phyloP scores from a whole-genome alignment of 73 alveolate species.

The Tetrahymena malaccensis region DNA sequence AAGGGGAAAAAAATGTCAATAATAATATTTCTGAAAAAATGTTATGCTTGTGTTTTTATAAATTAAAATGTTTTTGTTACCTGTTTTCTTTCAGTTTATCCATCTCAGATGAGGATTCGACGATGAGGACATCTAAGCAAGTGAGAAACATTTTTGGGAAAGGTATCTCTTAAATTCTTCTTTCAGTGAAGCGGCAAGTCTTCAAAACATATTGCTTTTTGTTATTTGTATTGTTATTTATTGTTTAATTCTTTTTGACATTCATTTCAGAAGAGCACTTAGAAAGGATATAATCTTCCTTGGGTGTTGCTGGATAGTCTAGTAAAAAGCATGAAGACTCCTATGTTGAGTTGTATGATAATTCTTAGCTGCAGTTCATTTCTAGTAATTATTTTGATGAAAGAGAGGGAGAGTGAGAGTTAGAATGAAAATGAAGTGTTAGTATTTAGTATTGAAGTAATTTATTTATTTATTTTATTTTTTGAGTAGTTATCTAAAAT shows the following conservation, averaged over 20 bases:
- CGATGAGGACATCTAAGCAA: neutral
- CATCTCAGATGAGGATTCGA: neutral
- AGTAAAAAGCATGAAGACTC: neutral
- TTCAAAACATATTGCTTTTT: neutral
- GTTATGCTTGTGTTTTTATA: too few relatives aligned
- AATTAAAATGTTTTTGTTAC: neutral
- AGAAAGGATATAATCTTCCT: neutral
- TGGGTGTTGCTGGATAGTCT: neutral
- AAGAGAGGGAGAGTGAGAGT: neutral
- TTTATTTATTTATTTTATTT: too few relatives aligned
- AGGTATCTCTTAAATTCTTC: neutral
- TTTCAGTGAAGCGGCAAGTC: neutral
- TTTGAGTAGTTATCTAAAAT: neutral
- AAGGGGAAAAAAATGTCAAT: neutral
- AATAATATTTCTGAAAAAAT: too few relatives aligned
- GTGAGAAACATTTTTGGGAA: neutral
- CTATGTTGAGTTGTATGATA: neutral
- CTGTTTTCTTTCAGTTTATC: neutral
- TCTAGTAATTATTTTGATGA: neutral
- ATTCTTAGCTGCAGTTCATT: neutral
- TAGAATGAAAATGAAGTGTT: neutral
- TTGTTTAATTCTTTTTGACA: neutral
- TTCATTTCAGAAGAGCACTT: neutral
- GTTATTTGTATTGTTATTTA: neutral
- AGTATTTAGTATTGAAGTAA: neutral